phyloP scores from a whole-genome alignment of 768 basidiomycete species.

The Serendipita vermifera region DNA sequence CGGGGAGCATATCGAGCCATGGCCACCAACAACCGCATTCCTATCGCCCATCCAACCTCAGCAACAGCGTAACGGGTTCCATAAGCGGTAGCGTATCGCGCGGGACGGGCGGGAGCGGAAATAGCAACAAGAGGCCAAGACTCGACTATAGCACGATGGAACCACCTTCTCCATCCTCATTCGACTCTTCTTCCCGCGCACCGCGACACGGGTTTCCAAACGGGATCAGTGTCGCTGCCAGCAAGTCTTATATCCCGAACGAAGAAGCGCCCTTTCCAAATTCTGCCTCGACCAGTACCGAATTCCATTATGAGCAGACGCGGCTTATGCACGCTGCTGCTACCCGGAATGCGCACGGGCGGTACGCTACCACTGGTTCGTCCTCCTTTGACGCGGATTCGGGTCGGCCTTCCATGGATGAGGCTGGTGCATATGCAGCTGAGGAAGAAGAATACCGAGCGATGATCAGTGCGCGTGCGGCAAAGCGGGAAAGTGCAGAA shows the following conservation, averaged over 20 bases:
- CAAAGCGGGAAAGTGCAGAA: too few species aligned
- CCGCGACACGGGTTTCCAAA: background rate
- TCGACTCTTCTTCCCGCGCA: background rate
- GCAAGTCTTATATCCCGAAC: background rate
- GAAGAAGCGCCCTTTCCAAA: conserved; percentile 4
- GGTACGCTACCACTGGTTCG: background rate
- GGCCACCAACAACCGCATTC: background rate
- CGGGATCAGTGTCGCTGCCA: too few species aligned
- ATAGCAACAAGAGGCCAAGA: too few species aligned
- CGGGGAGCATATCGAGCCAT: background rate
- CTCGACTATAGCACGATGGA: too few species aligned
- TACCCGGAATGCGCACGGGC: background rate
- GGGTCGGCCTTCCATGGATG: background rate
- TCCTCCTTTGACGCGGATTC: background rate
- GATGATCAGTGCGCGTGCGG: too few species aligned
- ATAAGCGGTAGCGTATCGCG: background rate
- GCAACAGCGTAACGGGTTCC: background rate
- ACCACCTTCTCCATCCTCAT: conserved; percentile 6
- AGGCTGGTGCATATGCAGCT: conserved; percentile 42
- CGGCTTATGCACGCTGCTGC: background rate
- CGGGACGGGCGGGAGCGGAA: background rate
- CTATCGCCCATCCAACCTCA: background rate
- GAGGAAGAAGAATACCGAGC: too few species aligned
- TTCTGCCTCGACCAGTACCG: background rate
- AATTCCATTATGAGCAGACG: conserved; percentile 5